Evolutionary conservation across 805 yeast species (phyloP), one percentile per base, ranked within the genome.

Genomic region (Hanseniaspora guilliermondii): DNA sequence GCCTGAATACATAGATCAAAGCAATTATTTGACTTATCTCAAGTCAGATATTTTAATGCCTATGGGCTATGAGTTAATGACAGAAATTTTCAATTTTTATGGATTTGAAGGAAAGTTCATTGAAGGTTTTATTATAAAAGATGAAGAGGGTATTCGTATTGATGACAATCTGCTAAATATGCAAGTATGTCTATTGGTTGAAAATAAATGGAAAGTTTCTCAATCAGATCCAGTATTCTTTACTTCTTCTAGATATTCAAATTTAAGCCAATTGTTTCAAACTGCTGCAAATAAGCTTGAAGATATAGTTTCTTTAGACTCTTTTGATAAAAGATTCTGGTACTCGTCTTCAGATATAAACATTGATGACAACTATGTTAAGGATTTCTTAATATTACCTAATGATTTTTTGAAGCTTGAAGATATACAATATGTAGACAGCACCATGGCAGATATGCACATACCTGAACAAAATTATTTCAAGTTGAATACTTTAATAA

Each of bases 321-420:
- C 39, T 17, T 19, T 52, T 16, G 49, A 52, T 16, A 52, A 42
- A 21, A 42, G 55, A 44, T 52, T 27, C 27, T 52, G 55, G 55
- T 19, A 44, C 9, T 44, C 55, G 17, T 25, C 47, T 2, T 3
- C 42, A 16, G 49, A 52, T 27, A 52, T 36, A 8, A 16, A 16
- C 3, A 12, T n/a, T 19, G 38, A 44, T 32, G 39, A 52, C 0
- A 27, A 25, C 16, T 21, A 44, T 25, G 19, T 41, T 7, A 12
- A 42, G 16, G 38, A 27, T 11, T 52, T 52, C 30, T 30, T 52
- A 4, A 22, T 52, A 4, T 12, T 52, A 22, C 55, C 55, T 4
- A 39, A 52, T 35, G 45, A 52, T 12, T 52, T 52, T 30, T 44
- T 52, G 32, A 36, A 17, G 3, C n/a, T 52, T 21, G n/a, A 22